Percentiles rank a stretch among this genome's conserved stretches.
Conservation (phyloP, 177 flowering plant species). For the Vitis hybrid region DNA sequence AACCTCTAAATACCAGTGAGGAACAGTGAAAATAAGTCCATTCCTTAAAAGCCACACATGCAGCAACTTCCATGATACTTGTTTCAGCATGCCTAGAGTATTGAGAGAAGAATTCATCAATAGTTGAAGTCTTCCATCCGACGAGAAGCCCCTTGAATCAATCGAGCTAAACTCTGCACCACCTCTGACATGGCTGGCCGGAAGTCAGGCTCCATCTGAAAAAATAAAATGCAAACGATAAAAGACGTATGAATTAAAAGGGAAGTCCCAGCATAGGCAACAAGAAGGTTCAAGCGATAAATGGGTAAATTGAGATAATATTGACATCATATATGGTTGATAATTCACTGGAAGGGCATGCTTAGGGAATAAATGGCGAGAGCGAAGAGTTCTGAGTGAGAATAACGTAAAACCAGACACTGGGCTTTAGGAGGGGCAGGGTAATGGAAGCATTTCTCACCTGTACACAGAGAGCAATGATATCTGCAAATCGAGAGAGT, state of each 20-base stretch:
- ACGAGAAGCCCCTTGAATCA: slow-evolving; percentile 41
- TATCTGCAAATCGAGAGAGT: slow-evolving; percentile 75
- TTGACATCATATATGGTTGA: too few relatives aligned
- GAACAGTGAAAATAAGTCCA: too few relatives aligned
- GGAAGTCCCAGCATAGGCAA: not conserved
- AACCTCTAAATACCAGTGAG: too few relatives aligned
- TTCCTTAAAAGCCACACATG: too few relatives aligned
- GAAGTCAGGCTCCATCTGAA: slow-evolving; percentile 60
- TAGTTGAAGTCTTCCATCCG: slow-evolving; percentile 35
- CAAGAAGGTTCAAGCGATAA: not conserved
- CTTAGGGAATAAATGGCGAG: too few relatives aligned
- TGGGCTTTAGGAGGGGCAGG: too few relatives aligned
- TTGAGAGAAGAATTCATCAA: slow-evolving; percentile 1
- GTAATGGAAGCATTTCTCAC: slow-evolving; percentile 23
- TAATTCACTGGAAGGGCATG: too few relatives aligned
- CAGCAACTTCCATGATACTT: too few relatives aligned
- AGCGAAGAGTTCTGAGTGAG: too few relatives aligned
- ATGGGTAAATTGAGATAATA: too few relatives aligned
- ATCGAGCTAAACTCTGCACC: slow-evolving; percentile 58
- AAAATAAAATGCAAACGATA: not conserved
- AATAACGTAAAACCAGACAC: too few relatives aligned
- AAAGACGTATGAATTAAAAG: slow-evolving; percentile 5
- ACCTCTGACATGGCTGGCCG: slow-evolving; percentile 83
- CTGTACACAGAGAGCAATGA: slow-evolving; percentile 81
- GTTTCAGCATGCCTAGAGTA: too few relatives aligned